Evolutionary conservation across 2,329 filamentous ascomycete species (phyloP).

Genomic region (Pezicula rhizophila): DNA sequence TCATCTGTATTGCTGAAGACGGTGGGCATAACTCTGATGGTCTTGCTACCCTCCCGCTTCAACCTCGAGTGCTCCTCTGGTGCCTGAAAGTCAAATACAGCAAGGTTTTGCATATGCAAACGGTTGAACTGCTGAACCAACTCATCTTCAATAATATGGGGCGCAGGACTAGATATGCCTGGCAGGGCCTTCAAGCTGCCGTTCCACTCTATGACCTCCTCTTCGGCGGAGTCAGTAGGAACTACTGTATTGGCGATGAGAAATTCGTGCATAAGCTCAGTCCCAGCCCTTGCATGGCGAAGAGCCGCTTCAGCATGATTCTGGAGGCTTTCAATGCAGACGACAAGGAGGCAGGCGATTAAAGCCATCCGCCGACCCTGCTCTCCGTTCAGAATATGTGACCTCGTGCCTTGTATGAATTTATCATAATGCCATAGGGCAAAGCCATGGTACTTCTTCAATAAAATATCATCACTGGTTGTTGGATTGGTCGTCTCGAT

Average conservation of each 20-base stretch:
- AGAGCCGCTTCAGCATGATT: slow-evolving; percentile 10
- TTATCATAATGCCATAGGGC: slow-evolving; percentile 14
- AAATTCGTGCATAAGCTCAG: slow-evolving; percentile 12
- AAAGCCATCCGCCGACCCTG: slow-evolving; percentile 11
- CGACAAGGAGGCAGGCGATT: slow-evolving; percentile 17
- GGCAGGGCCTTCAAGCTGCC: neutral
- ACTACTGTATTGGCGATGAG: neutral
- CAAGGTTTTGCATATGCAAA: slow-evolving; percentile 14
- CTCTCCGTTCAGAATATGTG: slow-evolving; percentile 5
- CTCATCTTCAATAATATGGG: slow-evolving; percentile 15
- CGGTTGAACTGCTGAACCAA: slow-evolving; percentile 17
- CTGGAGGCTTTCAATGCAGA: slow-evolving; percentile 21
- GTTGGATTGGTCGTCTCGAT: neutral
- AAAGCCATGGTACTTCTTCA: slow-evolving; percentile 2
- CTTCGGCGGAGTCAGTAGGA: neutral
- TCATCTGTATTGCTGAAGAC: slow-evolving; percentile 11
- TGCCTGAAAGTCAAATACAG: slow-evolving; percentile 7
- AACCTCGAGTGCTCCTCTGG: slow-evolving; percentile 8
- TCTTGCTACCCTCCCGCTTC: slow-evolving; percentile 9
- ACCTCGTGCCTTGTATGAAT: slow-evolving; percentile 12
- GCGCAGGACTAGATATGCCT: neutral
- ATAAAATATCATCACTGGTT: neutral
- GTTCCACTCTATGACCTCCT: slow-evolving; percentile 2
- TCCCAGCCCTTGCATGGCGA: slow-evolving; percentile 9
- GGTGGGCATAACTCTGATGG: slow-evolving; percentile 13